Evolutionary conservation across 148 eudicot species (phyloP).

Genomic region (Mesembryanthemum crystallinum): DNA sequence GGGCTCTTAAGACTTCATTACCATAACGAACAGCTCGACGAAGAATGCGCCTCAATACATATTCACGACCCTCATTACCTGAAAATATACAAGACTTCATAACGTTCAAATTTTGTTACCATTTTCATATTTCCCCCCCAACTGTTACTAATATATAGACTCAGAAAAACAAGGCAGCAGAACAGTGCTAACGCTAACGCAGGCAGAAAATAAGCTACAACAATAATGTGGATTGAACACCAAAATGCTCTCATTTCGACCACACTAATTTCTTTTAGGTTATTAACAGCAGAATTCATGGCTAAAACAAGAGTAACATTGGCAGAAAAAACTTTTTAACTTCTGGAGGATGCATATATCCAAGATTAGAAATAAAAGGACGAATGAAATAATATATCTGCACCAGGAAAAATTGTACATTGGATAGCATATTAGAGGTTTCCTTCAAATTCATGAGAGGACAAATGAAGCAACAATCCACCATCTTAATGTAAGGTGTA

Average conservation of each 20-base stretch:
- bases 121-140: neutral
- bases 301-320: neutral
- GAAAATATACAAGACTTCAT: constrained; percentile 11
- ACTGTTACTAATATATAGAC: neutral
- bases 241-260: neutral
- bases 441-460: neutral
- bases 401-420: neutral
- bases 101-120: neutral
- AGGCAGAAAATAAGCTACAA: neutral
- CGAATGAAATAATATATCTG: neutral
- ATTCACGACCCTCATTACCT: constrained; percentile 98
- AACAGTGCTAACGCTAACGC: neutral
- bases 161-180: neutral
- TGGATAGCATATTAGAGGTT: neutral
- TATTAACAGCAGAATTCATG: neutral
- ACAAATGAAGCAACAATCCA: neutral
- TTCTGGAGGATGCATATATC: neutral
- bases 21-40: constrained; percentile 99
- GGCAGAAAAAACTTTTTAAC: neutral
- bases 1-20: constrained; percentile 76
- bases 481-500: neutral
- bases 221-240: neutral
- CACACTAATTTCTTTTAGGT: neutral
- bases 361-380: neutral
- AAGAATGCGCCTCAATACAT: constrained; percentile 92